Conservation (phyloP, 306 rosid genomes). For the Sicyos edulis region DNA sequence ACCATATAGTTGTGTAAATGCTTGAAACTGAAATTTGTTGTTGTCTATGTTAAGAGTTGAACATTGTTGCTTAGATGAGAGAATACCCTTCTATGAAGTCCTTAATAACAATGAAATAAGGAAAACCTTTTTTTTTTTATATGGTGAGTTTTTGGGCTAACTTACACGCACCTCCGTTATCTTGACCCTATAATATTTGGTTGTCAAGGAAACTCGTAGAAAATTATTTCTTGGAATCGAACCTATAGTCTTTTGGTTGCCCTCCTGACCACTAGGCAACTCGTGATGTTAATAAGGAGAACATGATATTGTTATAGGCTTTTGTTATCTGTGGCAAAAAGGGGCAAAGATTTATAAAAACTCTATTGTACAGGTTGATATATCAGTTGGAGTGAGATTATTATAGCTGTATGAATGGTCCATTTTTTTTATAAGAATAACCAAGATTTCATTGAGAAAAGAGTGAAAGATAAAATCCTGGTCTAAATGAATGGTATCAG, state of each 20-base stretch:
- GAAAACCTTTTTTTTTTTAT: no score
- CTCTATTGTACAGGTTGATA: not conserved
- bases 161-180: no score
- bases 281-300: no score
- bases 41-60: not conserved
- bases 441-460: no score
- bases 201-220: no score
- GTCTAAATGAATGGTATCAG: not conserved
- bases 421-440: not conserved
- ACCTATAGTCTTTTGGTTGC: no score
- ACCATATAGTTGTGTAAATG: not conserved
- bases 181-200: no score
- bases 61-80: not conserved
- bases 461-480: no score
- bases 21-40: not conserved
- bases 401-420: not conserved
- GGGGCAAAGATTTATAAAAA: not conserved
- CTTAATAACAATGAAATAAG: not conserved
- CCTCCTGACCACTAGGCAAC: no score
- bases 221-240: no score
- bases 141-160: no score
- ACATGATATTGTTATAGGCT: not conserved
- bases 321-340: not conserved
- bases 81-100: not conserved
- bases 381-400: not conserved